These are phyloP conservation scores for Luffa aegyptiaca DNA, from an alignment of 306 rosid species.

Conservation along the genomic window DNA sequence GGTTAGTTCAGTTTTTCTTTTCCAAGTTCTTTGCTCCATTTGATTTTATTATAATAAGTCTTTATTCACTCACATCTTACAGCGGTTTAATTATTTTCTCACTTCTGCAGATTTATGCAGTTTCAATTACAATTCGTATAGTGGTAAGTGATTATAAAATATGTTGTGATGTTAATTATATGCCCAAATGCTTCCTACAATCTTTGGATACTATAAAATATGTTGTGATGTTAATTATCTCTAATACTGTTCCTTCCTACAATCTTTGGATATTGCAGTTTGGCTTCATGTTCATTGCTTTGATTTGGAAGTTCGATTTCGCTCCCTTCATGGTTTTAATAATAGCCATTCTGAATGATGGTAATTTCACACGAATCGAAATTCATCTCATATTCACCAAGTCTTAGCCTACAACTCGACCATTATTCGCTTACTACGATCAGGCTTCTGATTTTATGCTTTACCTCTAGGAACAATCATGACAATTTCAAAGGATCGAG, in stretches of 20 bases:
- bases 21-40: not conserved
- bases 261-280: conserved; percentile 43
- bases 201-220: conserved; percentile 11
- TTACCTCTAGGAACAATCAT: conserved; percentile 68
- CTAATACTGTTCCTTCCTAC: not conserved
- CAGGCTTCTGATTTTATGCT: conserved; percentile 12
- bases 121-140: conserved; percentile 91
- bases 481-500: conserved; percentile 98
- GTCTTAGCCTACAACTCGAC: not conserved
- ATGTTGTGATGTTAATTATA: not conserved
- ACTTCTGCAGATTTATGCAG: conserved; percentile 81
- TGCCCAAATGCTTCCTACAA: not conserved
- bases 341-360: conserved; percentile 90
- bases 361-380: conserved; percentile 26
- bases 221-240: not conserved
- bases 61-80: too few species aligned
- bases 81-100: not conserved
- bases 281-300: conserved; percentile 91
- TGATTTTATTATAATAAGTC: not conserved
- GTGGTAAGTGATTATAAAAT: conserved; percentile 56
- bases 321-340: conserved; percentile 98
- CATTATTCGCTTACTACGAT: not conserved
- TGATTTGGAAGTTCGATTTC: conserved; percentile 93
- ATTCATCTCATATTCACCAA: not conserved
- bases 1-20: conserved; percentile 33